Evolutionary conservation across 2,329 filamentous ascomycete genomes (phyloP).

Genomic region (Aureobasidium sp.): DNA sequence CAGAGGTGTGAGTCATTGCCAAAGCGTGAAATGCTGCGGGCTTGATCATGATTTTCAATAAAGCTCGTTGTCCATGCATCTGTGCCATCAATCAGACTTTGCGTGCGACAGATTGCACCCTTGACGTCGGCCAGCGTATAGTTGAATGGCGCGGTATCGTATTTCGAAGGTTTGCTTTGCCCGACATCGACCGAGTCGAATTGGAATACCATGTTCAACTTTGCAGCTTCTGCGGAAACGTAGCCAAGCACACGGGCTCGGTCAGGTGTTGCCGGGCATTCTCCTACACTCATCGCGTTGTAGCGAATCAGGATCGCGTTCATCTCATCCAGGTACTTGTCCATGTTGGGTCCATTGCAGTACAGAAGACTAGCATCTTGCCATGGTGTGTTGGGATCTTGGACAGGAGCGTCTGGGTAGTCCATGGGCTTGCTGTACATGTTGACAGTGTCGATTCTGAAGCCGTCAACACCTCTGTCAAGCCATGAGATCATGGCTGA

Average conservation of each 20-base stretch:
- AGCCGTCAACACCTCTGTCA: slow-evolving; percentile 52
- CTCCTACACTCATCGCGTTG: slow-evolving; percentile 42
- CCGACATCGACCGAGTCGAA: slow-evolving; percentile 48
- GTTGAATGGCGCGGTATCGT: neutral
- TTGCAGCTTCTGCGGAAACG: slow-evolving; percentile 45
- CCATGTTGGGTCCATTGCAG: slow-evolving; percentile 31
- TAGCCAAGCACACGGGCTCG: slow-evolving; percentile 41
- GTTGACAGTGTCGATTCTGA: slow-evolving; percentile 27
- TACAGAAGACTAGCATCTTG: slow-evolving; percentile 17
- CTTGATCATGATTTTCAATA: slow-evolving; percentile 58
- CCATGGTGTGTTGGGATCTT: slow-evolving; percentile 10
- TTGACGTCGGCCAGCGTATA: slow-evolving; percentile 1
- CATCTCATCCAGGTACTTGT: slow-evolving; percentile 42
- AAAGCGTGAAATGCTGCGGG: slow-evolving; percentile 49
- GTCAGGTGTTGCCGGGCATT: slow-evolving; percentile 39
- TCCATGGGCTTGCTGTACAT: slow-evolving; percentile 18
- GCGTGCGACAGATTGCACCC: slow-evolving; percentile 41
- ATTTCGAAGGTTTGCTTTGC: slow-evolving; percentile 35
- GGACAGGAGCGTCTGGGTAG: slow-evolving; percentile 18
- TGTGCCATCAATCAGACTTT: slow-evolving; percentile 46
- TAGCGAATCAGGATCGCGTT: slow-evolving; percentile 37
- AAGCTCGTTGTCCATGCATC: slow-evolving; percentile 57
- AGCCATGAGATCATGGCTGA: slow-evolving; percentile 58
- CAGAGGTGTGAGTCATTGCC: slow-evolving; percentile 33
- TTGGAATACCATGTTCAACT: slow-evolving; percentile 54